Base-by-base conservation (phyloP, 2,329 filamentous ascomycete genomes). In the Aspergillus ochraceus region DNA sequence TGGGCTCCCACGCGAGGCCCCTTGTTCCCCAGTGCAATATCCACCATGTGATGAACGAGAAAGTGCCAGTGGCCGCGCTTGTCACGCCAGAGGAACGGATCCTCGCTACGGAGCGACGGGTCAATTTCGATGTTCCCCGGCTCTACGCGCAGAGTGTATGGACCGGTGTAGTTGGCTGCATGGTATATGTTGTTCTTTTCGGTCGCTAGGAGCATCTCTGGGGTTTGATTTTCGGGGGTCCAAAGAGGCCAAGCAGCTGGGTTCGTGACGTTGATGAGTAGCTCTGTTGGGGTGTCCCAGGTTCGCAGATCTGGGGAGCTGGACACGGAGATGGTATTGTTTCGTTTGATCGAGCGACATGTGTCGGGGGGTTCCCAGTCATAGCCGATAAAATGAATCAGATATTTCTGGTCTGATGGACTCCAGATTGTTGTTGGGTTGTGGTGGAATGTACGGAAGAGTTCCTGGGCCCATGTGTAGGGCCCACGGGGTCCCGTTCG, bases 391-490 rank as follows among this genome's bases (percentile, higher is more conserved):
- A 74, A 72, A 60, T 81, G 81, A 1, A 83, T 62, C 0, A 83
- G 65, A 47, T 80, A 83, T 20, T 71, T 72, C 2, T 72, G 42
- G n/a, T 83, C 80, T 0, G 74, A 76, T 0, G 75, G 76, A 32
- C 77, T 81, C 64, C 76, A 83, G 0, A 82, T 64, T 0, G 77
- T 72, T 0, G 77, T 78, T 0, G 79, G 78, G 36, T 83, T 83
- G 58, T 83, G 81, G 0, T 74, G 75, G 47, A 83, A 83, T 2
- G 75, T 76, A 2, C 71, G 68, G 2, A 75, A 73, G 0, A 83
- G 66, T 5, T 75, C 73, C 17, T 79, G 72, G 0, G 71, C 75
- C 55, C 75, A 83, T 4, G 60, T 52, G 49, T 82, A 83, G 0
- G 80, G 81, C 0, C 81, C 81, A 11, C 72, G 69, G 0, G 81